A percentile compares a stretch with the other conserved stretches of the same genome.
Evolutionary conservation across 257 asterid species (phyloP).

Genomic region (Solanum corneliomulleri): DNA sequence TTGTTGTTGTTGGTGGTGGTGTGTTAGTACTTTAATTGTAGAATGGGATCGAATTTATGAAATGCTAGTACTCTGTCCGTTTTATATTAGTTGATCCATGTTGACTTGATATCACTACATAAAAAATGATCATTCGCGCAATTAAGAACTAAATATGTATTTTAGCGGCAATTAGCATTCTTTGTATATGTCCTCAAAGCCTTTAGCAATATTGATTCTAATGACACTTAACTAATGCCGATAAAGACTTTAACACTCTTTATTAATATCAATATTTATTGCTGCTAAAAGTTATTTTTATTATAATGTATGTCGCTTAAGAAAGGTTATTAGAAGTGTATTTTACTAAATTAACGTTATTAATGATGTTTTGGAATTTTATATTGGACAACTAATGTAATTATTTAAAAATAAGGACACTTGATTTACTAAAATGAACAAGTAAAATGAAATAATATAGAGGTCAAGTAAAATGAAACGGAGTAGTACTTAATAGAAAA

Average conservation of each 20-base stretch:
- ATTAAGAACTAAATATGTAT: too few species aligned
- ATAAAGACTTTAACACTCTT: too few species aligned
- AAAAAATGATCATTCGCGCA: too few species aligned
- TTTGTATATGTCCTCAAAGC: accelerated
- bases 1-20: not conserved
- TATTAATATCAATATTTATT: too few species aligned
- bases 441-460: not conserved
- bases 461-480: not conserved
- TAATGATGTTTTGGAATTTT: not conserved
- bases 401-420: not conserved
- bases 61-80: not conserved
- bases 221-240: too few species aligned
- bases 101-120: not conserved
- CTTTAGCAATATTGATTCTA: too few species aligned
- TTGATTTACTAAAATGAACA: not conserved
- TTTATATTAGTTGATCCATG: not conserved
- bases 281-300: too few species aligned
- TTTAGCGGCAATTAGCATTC: too few species aligned
- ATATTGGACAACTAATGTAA: not conserved
- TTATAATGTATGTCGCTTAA: not conserved
- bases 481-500: not conserved
- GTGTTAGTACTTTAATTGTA: not conserved
- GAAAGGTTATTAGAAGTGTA: not conserved
- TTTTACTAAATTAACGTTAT: not conserved
- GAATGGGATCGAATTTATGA: not conserved